These are phyloP conservation scores for Tripterygium wilfordii DNA, from an alignment of 177 flowering plant species.

Conservation along the genomic window DNA sequence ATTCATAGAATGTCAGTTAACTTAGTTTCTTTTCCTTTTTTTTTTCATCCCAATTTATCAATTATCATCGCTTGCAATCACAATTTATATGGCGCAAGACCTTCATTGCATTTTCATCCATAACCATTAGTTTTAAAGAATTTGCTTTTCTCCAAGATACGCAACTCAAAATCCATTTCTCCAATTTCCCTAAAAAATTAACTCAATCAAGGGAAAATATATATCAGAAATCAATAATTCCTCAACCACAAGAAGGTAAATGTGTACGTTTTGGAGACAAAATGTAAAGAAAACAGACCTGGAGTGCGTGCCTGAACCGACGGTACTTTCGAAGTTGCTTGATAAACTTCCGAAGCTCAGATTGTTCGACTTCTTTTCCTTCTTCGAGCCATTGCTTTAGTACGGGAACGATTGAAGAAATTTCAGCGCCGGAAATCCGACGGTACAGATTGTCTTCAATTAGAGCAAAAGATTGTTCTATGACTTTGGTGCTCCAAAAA, in stretches of 20 bases:
- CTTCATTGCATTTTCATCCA: too few relatives aligned
- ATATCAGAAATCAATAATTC: not conserved
- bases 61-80: too few relatives aligned
- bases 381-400: conserved; percentile 20
- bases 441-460: not conserved
- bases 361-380: conserved; percentile 11
- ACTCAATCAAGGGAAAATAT: not conserved
- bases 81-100: too few relatives aligned
- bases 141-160: too few relatives aligned
- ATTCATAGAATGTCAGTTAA: not conserved
- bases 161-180: not conserved
- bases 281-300: conserved; percentile 15
- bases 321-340: conserved; percentile 1
- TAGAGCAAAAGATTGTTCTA: not conserved
- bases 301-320: conserved; percentile 31
- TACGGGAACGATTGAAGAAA: conserved; percentile 22
- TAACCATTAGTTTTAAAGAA: too few relatives aligned
- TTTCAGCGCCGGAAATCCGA: not conserved
- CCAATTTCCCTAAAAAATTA: not conserved
- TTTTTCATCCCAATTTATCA: too few relatives aligned
- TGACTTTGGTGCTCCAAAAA: too few relatives aligned
- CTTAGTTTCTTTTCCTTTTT: too few relatives aligned
- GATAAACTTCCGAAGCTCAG: not conserved
- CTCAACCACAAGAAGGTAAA: not conserved
- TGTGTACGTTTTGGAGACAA: too few relatives aligned